Percentiles rank a stretch among this genome's conserved stretches.
Conservation (phyloP, 257 asterid species). For the Capsicum chinense region DNA sequence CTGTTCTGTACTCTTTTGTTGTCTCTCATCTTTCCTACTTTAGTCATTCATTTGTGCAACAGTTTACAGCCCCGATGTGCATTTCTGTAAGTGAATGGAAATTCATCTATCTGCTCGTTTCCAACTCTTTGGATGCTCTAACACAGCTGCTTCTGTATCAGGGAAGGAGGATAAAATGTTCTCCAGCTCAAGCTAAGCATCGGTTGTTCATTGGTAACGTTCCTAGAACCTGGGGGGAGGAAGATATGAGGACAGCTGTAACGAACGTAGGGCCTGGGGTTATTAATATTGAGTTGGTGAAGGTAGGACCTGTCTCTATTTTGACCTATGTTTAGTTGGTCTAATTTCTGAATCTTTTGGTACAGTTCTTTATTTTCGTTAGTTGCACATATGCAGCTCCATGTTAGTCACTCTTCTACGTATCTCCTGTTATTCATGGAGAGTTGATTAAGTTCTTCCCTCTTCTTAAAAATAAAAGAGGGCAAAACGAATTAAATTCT, state of each 20-base stretch:
- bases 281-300: conserved; percentile 70
- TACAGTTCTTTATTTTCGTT: neutral
- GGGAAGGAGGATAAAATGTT: conserved; percentile 89
- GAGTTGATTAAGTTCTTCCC: neutral
- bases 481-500: too few species aligned
- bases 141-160: conserved; percentile 37
- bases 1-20: neutral
- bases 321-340: conserved; percentile 10
- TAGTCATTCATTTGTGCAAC: neutral
- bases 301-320: conserved; percentile 52
- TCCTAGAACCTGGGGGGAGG: conserved; percentile 89
- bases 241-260: conserved; percentile 75
- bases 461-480: too few species aligned
- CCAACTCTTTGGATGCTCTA: conserved; percentile 27
- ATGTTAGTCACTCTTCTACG: neutral
- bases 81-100: neutral
- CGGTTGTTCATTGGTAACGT: conserved; percentile 88
- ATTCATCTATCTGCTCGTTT: conserved; percentile 4
- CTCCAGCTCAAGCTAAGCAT: conserved; percentile 93
- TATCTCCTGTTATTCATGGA: neutral
- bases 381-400: neutral
- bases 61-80: conserved; percentile 15
- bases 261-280: conserved; percentile 87
- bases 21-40: neutral
- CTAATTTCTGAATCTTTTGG: conserved; percentile 23